These are phyloP conservation scores for Trametes villosa DNA, from an alignment of 768 basidiomycete species.

Conservation along the genomic window DNA sequence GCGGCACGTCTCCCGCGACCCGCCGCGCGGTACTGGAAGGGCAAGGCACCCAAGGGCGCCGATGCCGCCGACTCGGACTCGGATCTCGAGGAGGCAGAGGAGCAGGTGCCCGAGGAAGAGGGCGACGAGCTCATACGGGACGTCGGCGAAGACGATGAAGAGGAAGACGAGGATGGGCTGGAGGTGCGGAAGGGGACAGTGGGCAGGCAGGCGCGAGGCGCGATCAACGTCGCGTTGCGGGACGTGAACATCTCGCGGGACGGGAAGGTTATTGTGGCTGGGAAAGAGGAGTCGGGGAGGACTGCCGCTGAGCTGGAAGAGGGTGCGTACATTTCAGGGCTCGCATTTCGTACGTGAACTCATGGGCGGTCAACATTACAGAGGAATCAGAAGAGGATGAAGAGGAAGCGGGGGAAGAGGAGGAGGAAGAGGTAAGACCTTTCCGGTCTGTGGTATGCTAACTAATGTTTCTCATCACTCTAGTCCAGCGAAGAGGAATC, in stretches of 20 bases:
- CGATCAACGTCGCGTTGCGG: constrained; percentile 75
- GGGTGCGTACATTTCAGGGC: constrained; percentile 20
- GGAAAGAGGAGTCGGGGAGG: constrained; percentile 76
- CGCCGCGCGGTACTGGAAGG: constrained; percentile 88
- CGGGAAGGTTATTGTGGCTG: constrained; percentile 80
- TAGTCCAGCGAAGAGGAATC: constrained; percentile 90
- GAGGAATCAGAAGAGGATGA: constrained; percentile 48
- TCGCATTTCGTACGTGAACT: not conserved
- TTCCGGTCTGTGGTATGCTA: not conserved
- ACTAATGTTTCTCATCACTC: constrained; percentile 23
- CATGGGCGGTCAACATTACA: not conserved
- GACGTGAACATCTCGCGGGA: constrained; percentile 82
- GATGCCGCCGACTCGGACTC: constrained; percentile 65
- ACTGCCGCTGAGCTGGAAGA: constrained; percentile 47
- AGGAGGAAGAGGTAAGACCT: constrained; percentile 52
- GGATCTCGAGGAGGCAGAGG: constrained; percentile 64
- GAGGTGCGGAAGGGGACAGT: constrained; percentile 32
- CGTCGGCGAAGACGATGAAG: constrained; percentile 51
- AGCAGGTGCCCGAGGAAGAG: constrained; percentile 45
- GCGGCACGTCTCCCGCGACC: constrained; percentile 81
- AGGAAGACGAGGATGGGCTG: constrained; percentile 41
- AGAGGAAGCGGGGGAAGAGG: constrained; percentile 45
- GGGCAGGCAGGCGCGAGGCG: constrained; percentile 43
- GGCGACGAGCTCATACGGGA: constrained; percentile 66
- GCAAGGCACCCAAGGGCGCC: constrained; percentile 82